Conservation (phyloP, 495 filamentous ascomycete species). For the Lepidopterella palustris region DNA sequence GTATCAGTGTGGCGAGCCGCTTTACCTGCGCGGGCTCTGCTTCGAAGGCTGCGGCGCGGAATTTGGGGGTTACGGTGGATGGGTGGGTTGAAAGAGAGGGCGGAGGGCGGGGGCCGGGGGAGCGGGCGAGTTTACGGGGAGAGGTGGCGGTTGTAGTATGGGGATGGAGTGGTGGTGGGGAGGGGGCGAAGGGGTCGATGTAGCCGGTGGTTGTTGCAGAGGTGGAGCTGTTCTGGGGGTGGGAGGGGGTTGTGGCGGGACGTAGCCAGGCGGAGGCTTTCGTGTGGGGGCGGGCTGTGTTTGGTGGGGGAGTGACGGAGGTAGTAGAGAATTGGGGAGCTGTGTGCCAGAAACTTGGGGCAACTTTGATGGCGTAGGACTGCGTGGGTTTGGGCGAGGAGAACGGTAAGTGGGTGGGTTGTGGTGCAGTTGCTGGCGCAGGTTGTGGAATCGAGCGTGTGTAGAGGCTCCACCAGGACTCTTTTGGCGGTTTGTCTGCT, state of each 20-base stretch:
- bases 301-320: background rate
- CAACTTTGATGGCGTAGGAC: background rate
- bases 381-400: background rate
- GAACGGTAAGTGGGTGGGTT: background rate
- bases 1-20: background rate
- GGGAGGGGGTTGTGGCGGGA: background rate
- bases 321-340: background rate
- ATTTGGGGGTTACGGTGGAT: background rate
- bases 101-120: slow-evolving; percentile 7
- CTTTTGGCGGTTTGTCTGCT: slow-evolving; percentile 8
- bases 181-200: slow-evolving; percentile 17
- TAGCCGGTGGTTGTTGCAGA: slow-evolving; percentile 7
- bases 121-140: background rate
- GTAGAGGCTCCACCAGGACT: slow-evolving; percentile 10
- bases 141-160: no score
- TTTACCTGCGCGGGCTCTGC: slow-evolving; percentile 11
- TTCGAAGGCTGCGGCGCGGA: background rate
- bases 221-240: background rate
- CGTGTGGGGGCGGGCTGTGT: background rate
- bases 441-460: slow-evolving; percentile 4
- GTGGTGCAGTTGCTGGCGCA: background rate
- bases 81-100: slow-evolving; percentile 7
- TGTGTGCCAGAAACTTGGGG: background rate
- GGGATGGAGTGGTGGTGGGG: no score
- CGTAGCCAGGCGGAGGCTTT: slow-evolving; percentile 11